Conservation (phyloP, 2,329 filamentous ascomycete genomes). For the Trichophyton equinum region DNA sequence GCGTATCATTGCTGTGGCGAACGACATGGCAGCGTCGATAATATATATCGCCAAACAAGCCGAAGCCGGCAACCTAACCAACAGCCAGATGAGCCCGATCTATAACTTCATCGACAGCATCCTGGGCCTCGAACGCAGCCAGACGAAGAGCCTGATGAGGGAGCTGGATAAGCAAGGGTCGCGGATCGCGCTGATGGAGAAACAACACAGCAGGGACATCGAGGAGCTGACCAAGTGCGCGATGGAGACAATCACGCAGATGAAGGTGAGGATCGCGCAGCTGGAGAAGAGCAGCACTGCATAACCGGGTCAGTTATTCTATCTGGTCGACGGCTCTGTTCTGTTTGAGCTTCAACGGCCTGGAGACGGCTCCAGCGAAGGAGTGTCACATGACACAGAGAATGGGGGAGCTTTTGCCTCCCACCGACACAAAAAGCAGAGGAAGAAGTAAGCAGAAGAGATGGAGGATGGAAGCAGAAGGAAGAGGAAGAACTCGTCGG, state of each 20-base stretch:
- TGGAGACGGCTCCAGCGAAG: too few species aligned
- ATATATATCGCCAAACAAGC: slow-evolving; percentile 20
- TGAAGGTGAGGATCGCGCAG: slow-evolving; percentile 11
- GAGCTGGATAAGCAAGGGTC: slow-evolving; percentile 15
- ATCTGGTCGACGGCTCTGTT: too few species aligned
- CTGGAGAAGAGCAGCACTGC: slow-evolving; percentile 5
- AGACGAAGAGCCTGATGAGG: slow-evolving; percentile 10
- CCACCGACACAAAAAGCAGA: too few species aligned
- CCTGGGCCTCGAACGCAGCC: slow-evolving; percentile 13
- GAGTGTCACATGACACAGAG: too few species aligned
- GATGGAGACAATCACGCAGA: slow-evolving; percentile 12
- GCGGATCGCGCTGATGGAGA: slow-evolving; percentile 13
- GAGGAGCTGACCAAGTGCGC: slow-evolving; percentile 12
- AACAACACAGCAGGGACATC: slow-evolving; percentile 16
- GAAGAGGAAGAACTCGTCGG: too few species aligned
- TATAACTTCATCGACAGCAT: slow-evolving; percentile 20
- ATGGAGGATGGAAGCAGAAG: too few species aligned
- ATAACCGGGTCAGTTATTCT: too few species aligned
- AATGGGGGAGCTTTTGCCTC: too few species aligned
- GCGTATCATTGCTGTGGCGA: slow-evolving; percentile 19
- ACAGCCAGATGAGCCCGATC: slow-evolving; percentile 18
- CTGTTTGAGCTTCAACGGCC: too few species aligned
- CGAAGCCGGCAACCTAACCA: slow-evolving; percentile 17
- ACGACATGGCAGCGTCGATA: slow-evolving; percentile 22
- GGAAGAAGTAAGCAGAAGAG: too few species aligned